A percentile compares a stretch with the other conserved stretches of the same genome.
Conservation (phyloP, 2,329 filamentous ascomycete genomes). For the Trichoderma citrinoviride region DNA sequence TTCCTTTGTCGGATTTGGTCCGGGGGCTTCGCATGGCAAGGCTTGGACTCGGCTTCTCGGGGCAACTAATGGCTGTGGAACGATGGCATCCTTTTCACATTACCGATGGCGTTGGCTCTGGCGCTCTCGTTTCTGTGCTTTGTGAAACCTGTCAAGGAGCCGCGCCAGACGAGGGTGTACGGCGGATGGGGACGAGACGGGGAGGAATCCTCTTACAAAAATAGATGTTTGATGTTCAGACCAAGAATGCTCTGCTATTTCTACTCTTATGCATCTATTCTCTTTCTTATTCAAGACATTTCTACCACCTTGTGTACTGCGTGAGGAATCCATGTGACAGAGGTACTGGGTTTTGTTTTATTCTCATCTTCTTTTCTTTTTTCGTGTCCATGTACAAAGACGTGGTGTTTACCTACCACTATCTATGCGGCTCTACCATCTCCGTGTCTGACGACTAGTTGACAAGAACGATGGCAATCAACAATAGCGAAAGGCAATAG, state of each 20-base stretch:
- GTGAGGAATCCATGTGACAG: background rate
- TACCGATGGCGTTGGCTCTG: slow-evolving; percentile 37
- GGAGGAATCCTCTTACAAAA: background rate
- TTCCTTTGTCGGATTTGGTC: slow-evolving; percentile 19
- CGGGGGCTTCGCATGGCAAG: slow-evolving; percentile 18
- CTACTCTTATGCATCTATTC: slow-evolving; percentile 3
- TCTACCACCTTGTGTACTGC: background rate
- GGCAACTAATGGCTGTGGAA: slow-evolving; percentile 19
- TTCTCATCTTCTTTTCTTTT: too few relatives aligned
- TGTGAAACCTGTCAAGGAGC: slow-evolving; percentile 15
- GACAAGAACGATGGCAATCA: background rate
- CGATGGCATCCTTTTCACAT: slow-evolving; percentile 21
- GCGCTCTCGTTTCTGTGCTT: slow-evolving; percentile 28
- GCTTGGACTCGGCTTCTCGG: slow-evolving; percentile 18
- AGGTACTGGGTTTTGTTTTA: too few relatives aligned
- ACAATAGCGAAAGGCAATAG: too few relatives aligned
- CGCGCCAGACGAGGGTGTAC: slow-evolving; percentile 23
- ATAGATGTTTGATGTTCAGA: slow-evolving; percentile 19
- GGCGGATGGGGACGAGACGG: slow-evolving; percentile 18
- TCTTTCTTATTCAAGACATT: background rate
- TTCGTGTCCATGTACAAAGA: too few relatives aligned
- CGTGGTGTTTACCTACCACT: background rate
- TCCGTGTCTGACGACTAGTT: background rate
- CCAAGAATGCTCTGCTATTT: slow-evolving; percentile 11
- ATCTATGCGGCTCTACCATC: background rate